Conservation (phyloP, 176 grass and related monocot species). For the Cymbopogon citratus region DNA sequence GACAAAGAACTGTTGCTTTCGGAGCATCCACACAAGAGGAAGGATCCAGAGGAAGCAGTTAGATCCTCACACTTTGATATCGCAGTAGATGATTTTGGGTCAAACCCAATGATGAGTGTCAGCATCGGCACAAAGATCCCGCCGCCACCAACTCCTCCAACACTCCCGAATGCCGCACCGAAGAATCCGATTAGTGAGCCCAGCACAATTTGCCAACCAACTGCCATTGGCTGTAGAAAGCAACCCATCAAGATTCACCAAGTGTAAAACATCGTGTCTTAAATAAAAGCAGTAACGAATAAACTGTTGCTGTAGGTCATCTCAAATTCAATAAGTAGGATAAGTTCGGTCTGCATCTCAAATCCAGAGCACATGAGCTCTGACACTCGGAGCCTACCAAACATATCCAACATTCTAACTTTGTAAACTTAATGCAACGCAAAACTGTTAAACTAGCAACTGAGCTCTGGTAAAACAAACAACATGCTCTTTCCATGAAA, state of each 20-base stretch:
- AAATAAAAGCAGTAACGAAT: background rate
- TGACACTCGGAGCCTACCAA: background rate
- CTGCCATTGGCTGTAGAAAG: slow-evolving; percentile 40
- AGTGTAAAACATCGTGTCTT: background rate
- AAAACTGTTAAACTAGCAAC: background rate
- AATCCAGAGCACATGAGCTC: background rate
- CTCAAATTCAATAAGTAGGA: background rate
- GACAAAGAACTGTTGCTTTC: slow-evolving; percentile 11
- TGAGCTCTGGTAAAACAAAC: background rate
- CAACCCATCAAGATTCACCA: background rate
- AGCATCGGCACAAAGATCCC: slow-evolving; percentile 85
- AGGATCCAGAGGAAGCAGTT: background rate
- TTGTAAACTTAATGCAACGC: background rate
- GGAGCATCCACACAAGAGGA: slow-evolving; percentile 10
- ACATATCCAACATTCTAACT: background rate
- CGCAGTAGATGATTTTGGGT: slow-evolving; percentile 71
- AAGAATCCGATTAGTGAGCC: slow-evolving; percentile 64
- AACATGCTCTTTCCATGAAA: background rate
- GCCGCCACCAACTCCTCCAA: slow-evolving; percentile 66
- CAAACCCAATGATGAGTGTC: slow-evolving; percentile 73
- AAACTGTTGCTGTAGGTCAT: background rate
- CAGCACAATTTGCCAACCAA: slow-evolving; percentile 65
- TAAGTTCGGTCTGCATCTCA: background rate
- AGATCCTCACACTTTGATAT: slow-evolving; percentile 68
- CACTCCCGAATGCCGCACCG: slow-evolving; percentile 66